Evolutionary conservation across 1,284 basidiomycete genomes (phyloP).

Genomic region (Schizophyllum amplum): DNA sequence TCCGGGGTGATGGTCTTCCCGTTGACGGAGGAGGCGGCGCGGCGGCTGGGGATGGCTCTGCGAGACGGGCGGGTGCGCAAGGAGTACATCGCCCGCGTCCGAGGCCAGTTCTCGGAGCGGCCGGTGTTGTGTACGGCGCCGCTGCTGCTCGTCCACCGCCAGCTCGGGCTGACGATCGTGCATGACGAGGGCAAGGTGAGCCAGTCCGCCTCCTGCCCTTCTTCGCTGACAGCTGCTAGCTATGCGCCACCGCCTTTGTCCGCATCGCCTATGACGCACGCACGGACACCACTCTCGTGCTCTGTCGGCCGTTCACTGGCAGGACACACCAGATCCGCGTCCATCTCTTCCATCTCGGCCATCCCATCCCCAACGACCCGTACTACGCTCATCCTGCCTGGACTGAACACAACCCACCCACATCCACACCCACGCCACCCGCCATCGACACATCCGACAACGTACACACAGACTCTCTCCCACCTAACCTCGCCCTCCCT

Average conservation of each 20-base stretch:
- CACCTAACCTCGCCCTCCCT: not conserved
- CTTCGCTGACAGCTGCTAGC: not conserved
- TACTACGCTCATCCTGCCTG: not conserved
- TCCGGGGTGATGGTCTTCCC: not conserved
- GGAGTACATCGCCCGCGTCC: not conserved
- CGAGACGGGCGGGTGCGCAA: not conserved
- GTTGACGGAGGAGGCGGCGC: not conserved
- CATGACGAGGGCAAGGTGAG: not conserved
- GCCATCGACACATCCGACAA: not conserved
- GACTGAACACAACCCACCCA: not conserved
- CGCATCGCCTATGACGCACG: not conserved
- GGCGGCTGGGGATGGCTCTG: not conserved
- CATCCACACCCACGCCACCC: not conserved
- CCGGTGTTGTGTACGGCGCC: not conserved
- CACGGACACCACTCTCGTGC: not conserved
- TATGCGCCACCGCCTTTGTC: not conserved
- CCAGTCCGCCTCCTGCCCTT: not conserved
- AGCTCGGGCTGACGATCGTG: not conserved
- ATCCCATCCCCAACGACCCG: not conserved
- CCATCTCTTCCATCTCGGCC: not conserved
- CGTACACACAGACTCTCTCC: not conserved
- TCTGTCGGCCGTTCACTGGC: not conserved
- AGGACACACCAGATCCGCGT: not conserved
- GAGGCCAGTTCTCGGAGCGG: not conserved
- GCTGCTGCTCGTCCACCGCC: not conserved